Conservation (phyloP, 106 monocot species). For the Cymbidium sinense region DNA sequence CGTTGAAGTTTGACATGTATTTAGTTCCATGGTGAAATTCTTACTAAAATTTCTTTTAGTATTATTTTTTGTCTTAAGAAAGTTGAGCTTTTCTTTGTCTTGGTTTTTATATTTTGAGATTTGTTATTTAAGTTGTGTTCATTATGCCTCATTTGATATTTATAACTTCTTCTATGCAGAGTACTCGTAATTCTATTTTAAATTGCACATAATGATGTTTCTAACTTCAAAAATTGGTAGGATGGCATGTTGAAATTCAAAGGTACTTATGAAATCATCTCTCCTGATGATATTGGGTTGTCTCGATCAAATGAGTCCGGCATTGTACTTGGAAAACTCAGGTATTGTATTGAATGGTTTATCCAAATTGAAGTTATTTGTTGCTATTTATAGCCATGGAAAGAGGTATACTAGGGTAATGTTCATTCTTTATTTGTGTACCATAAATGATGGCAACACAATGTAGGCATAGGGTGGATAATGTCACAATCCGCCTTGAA, state of each 20-base stretch:
- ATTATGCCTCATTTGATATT: neutral
- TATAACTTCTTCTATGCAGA: neutral
- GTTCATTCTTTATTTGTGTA: too few species aligned
- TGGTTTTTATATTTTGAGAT: neutral
- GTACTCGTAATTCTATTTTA: neutral
- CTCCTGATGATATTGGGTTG: conserved; percentile 92
- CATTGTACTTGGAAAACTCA: conserved; percentile 92
- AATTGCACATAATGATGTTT: neutral
- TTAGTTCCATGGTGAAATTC: too few species aligned
- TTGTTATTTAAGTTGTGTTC: neutral
- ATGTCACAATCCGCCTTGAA: too few species aligned
- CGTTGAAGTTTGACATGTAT: too few species aligned
- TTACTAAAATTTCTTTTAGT: too few species aligned
- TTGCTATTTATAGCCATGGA: too few species aligned
- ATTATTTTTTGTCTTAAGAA: too few species aligned
- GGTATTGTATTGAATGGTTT: conserved; percentile 51
- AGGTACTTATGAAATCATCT: conserved; percentile 93
- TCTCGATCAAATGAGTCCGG: conserved; percentile 73
- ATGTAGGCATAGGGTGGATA: too few species aligned
- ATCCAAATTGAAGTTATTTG: neutral
- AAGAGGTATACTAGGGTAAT: too few species aligned
- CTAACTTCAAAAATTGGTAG: conserved; percentile 22
- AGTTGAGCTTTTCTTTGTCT: neutral
- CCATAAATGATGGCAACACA: too few species aligned
- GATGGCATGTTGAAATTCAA: conserved; percentile 97